Evolutionary conservation across 805 yeast genomes (phyloP), one percentile per base, ranked within the genome.

Genomic region (Brettanomyces sp.): DNA sequence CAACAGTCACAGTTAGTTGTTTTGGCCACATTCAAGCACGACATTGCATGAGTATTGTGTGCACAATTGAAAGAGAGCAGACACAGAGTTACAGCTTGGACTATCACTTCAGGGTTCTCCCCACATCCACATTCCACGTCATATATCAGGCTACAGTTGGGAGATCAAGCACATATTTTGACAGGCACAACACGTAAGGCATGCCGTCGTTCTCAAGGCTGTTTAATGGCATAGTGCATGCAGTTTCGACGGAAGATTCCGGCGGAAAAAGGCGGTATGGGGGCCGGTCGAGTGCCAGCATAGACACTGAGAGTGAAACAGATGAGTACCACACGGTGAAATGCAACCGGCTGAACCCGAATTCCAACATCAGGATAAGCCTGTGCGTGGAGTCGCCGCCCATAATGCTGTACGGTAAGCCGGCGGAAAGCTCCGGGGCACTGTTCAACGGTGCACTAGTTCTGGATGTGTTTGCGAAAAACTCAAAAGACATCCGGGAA

Each of bases 311-410:
- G 5, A 14, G 41, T 7, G 24, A n/a, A 12, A 30, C 23, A 25
- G 64, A 60, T 35, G 41, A 50, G 22, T 63, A 61, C 37, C 67
- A 63, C 38, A 50, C 61, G 0, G 45, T 44, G 4, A 45, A 48
- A 8, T 47, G 62, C 39, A 63, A 63, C 44, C 56, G 52, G 42
- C 45, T 52, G 6, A 52, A 51, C 21, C 55, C 57, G 13, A 39
- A 52, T 9, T 52, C 59, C 2, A 62, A 60, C 12, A 49, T 65
- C 23, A 54, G 73, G 33, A 63, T 86, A 11, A 59, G 79, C 1
- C 72, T 90, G 33, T 71, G 72, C 36, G 68, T 93, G 22, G 99
- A 93, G 59, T 82, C 95, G 2, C 98, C 98, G 1, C 99, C 99
- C 0, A 73, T 90, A 36, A 77, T 87, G 41, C 66, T 93, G 46